Base-by-base conservation (phyloP, 441 rosid species). In the Kokia cookei region DNA sequence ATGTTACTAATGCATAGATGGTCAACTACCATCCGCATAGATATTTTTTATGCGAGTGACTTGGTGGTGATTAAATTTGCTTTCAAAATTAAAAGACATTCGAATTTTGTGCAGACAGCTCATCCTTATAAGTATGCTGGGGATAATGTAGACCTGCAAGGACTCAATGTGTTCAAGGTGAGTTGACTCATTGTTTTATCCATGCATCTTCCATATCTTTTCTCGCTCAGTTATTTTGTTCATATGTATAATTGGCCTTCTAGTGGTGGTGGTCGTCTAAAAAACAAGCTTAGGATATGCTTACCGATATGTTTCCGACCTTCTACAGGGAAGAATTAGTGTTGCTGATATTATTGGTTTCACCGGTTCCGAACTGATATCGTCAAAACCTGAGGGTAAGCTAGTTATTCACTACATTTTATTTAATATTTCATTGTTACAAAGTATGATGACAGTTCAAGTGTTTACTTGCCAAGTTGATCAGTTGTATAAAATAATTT, bases 271-370 rank as follows among this genome's bases (percentile, higher is more conserved):
- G 10, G 14, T 6, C 26, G 2, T 14, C 32, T 5, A 7, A 29
- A 27, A 29, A 29, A 29, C 65, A 60, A 7, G 42, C 42, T 27
- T 60, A n/a, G 1, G 9, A 13, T 29, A 65, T 65, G 35, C 54
- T 45, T 61, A 3, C 54, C 70, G 27, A 71, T 71, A 2, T 0
- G 19, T 75, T 64, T 50, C 71, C 54, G 53, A 79, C 59, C 61
- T 78, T 43, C 75, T 86, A 71, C 84, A 94, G 98, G 98, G 98
- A 59, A 93, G 85, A 81, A 80, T 95, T 78, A 91, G 89, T 70
- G 97, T 95, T 70, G 79, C 93, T 37, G 98, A 95, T 85, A 85
- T 90, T 57, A 88, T 91, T 65, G 98, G 96, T 65, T 87, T 90
- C 62, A 68, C 88, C 22, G 89, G 98, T 75, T 84, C 97, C 5